Conservation (phyloP, 257 asterid species). For the Salvia splendens region DNA sequence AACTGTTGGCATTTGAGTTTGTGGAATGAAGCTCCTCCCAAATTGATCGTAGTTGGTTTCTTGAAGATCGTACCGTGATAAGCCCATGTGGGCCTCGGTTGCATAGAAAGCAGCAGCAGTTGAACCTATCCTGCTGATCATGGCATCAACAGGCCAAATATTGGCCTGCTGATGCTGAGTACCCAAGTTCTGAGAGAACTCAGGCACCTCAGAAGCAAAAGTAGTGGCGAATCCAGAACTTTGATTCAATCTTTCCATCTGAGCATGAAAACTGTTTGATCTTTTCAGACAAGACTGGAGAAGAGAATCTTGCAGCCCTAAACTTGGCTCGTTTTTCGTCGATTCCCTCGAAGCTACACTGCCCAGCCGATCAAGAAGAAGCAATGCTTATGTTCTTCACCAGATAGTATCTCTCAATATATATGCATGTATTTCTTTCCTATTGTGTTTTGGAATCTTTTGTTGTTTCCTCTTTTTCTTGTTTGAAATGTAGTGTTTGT, state of each 20-base stretch:
- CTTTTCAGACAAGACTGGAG: background rate
- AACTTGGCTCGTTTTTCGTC: constrained; percentile 15
- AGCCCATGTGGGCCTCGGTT: constrained; percentile 52
- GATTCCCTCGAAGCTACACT: background rate
- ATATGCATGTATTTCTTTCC: no score
- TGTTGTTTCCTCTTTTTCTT: background rate
- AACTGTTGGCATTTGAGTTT: constrained; percentile 25
- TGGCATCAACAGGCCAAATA: constrained; percentile 38
- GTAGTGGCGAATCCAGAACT: constrained; percentile 18
- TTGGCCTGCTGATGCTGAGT: constrained; percentile 30
- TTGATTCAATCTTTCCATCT: constrained; percentile 48
- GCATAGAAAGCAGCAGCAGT: constrained; percentile 52
- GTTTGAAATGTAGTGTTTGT: constrained; percentile 13
- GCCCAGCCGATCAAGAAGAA: constrained; percentile 11
- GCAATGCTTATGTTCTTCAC: background rate
- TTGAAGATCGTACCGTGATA: constrained; percentile 42
- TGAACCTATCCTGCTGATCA: constrained; percentile 54
- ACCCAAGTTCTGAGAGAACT: constrained; percentile 30
- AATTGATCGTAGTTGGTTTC: constrained; percentile 17
- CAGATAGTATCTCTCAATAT: no score
- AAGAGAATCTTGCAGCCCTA: constrained; percentile 10
- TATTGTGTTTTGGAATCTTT: no score
- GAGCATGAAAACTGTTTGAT: constrained; percentile 9
- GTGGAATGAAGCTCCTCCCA: constrained; percentile 31
- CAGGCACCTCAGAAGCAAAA: constrained; percentile 32